Evolutionary conservation across 1,284 basidiomycete species (phyloP).

Genomic region (Trametes polyzona): DNA sequence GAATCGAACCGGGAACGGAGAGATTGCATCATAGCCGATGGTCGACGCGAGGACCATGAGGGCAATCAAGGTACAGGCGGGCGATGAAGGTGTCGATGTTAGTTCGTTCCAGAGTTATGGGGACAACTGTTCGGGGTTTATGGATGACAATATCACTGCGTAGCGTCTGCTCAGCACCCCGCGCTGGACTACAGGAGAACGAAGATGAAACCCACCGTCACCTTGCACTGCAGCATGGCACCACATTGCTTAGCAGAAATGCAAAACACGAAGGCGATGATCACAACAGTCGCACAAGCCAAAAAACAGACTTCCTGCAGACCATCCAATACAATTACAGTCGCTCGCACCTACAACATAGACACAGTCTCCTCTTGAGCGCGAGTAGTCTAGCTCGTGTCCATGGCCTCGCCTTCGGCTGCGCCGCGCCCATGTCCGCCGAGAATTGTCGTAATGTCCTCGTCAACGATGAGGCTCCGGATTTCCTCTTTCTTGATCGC

Average conservation of each 20-base stretch:
- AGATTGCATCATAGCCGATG: no score
- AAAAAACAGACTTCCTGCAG: not conserved
- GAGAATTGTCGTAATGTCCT: slow-evolving; percentile 59
- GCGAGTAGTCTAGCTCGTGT: slow-evolving; percentile 43
- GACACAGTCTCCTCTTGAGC: not conserved
- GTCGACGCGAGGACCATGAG: no score
- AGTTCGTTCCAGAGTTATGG: no score
- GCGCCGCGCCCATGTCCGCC: slow-evolving; percentile 28
- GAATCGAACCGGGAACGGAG: no score
- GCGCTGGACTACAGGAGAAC: no score
- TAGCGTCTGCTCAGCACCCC: no score
- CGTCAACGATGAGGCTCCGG: slow-evolving; percentile 70
- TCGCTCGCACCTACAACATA: slow-evolving; percentile 8
- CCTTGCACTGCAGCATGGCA: no score
- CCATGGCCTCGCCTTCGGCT: slow-evolving; percentile 64
- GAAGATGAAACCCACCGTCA: no score
- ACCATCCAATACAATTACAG: slow-evolving; percentile 24
- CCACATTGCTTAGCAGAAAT: not conserved
- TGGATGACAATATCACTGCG: no score
- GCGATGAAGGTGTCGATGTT: no score
- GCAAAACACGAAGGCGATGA: not conserved
- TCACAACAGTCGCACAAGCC: not conserved
- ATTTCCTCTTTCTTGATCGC: slow-evolving; percentile 85
- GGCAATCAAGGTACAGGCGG: no score
- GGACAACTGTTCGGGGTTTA: no score